A percentile compares a stretch with the other conserved stretches of the same genome.
Conservation (phyloP, 768 basidiomycete species). For the Epithele typhae region DNA sequence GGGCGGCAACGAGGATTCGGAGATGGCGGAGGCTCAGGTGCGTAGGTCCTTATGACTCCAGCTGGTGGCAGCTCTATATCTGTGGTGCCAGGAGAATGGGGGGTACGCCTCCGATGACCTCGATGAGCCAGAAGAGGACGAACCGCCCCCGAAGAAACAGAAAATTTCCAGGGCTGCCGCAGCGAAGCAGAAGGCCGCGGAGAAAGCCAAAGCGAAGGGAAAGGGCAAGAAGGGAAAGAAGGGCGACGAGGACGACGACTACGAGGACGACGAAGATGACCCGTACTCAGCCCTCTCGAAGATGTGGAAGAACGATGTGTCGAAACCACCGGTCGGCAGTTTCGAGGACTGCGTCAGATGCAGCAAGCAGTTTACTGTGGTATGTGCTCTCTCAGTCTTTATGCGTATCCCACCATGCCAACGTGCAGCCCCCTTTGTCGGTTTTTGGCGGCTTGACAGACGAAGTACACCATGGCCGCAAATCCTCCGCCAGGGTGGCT, state of each 20-base stretch:
- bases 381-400: conserved; percentile 33
- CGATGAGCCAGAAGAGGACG: conserved; percentile 49
- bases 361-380: conserved; percentile 82
- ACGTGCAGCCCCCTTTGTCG: background rate
- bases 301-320: conserved; percentile 28
- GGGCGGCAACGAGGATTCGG: conserved; percentile 11
- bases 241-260: conserved; percentile 40
- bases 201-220: conserved; percentile 33
- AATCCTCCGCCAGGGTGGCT: conserved; percentile 71
- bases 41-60: background rate
- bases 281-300: conserved; percentile 65
- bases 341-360: conserved; percentile 82
- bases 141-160: conserved; percentile 48
- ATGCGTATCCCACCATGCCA: background rate
- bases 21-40: conserved; percentile 9
- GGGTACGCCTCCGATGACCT: conserved; percentile 74
- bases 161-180: conserved; percentile 44
- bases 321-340: conserved; percentile 69
- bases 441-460: conserved; percentile 40
- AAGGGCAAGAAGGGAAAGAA: conserved; percentile 16
- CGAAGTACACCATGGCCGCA: conserved; percentile 79
- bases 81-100: conserved; percentile 14
- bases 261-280: conserved; percentile 54
- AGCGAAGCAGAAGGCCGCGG: conserved; percentile 36
- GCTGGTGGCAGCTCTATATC: too few species aligned